These are phyloP conservation scores for Rheum nobile DNA, from an alignment of 148 eudicot species.

Conservation along the genomic window DNA sequence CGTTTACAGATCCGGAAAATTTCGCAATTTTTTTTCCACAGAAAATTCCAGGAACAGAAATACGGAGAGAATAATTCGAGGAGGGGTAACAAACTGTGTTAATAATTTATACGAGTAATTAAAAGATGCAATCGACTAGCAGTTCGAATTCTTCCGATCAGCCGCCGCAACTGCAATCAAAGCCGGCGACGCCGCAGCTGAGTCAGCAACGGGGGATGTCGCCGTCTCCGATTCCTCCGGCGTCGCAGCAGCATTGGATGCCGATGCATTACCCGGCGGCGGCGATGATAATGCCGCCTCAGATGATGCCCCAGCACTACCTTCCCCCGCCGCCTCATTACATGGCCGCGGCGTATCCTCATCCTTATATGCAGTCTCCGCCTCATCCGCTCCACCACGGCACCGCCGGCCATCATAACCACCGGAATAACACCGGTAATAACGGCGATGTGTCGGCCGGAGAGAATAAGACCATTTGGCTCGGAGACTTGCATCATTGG, in stretches of 20 bases:
- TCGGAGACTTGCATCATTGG: constrained; percentile 88
- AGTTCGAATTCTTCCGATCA: constrained; percentile 7
- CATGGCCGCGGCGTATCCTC: constrained; percentile 28
- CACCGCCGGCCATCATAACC: constrained; percentile 12
- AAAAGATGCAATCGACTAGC: constrained; percentile 21
- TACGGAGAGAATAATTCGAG: neutral
- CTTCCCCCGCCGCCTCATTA: constrained; percentile 59
- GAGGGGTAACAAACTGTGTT: neutral
- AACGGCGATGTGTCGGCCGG: constrained; percentile 30
- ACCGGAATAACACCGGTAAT: constrained; percentile 3
- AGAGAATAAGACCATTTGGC: constrained; percentile 89
- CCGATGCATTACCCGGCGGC: constrained; percentile 78
- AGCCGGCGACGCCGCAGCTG: constrained; percentile 7
- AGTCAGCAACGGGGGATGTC: neutral
- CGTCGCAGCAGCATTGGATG: constrained; percentile 32
- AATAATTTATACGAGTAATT: neutral
- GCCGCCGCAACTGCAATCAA: constrained; percentile 7
- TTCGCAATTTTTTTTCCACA: neutral
- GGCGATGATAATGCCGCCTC: constrained; percentile 90
- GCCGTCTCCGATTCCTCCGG: constrained; percentile 3
- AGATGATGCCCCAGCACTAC: constrained; percentile 73
- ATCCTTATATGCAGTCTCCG: constrained; percentile 26
- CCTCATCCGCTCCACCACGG: constrained; percentile 20
- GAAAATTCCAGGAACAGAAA: neutral
- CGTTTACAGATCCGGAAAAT: neutral